Evolutionary conservation across 2,329 filamentous ascomycete genomes (phyloP).

Genomic region (Neoarthrinium moseri): DNA sequence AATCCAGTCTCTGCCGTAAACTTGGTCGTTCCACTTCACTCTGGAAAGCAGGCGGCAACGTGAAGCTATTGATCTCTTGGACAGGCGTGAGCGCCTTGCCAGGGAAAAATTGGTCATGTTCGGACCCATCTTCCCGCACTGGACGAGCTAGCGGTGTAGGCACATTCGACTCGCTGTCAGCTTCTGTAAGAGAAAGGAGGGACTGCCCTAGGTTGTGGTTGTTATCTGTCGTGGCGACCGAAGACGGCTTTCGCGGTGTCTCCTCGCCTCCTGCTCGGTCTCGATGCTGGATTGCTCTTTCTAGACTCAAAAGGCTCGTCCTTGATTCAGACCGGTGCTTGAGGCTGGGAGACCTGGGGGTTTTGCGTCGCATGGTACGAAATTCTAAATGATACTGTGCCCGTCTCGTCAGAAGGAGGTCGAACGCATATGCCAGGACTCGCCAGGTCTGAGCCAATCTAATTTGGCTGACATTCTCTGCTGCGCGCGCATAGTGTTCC

Average conservation of each 20-base stretch:
- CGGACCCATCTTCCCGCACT: constrained; percentile 34
- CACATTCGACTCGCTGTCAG: constrained; percentile 63
- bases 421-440: constrained; percentile 55
- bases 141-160: constrained; percentile 59
- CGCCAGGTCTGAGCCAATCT: constrained; percentile 65
- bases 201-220: constrained; percentile 36
- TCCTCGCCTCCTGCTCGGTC: constrained; percentile 17
- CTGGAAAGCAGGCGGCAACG: constrained; percentile 46
- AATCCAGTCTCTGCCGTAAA: constrained; percentile 47
- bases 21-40: constrained; percentile 26
- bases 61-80: constrained; percentile 49
- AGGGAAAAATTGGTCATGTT: constrained; percentile 16
- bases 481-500: constrained; percentile 56
- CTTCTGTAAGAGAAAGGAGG: constrained; percentile 52
- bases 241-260: constrained; percentile 23
- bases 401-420: constrained; percentile 51
- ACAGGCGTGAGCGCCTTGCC: constrained; percentile 45
- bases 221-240: constrained; percentile 32
- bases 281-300: constrained; percentile 16
- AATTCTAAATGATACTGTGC: constrained; percentile 56
- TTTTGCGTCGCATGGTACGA: constrained; percentile 36
- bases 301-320: constrained; percentile 12
- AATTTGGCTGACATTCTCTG: constrained; percentile 55
- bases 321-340: constrained; percentile 13
- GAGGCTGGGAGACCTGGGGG: constrained; percentile 9